Evolutionary conservation across 2,329 filamentous ascomycete species (phyloP), one percentile per base, ranked within the genome.

Genomic region (Beauveria asiatica): DNA sequence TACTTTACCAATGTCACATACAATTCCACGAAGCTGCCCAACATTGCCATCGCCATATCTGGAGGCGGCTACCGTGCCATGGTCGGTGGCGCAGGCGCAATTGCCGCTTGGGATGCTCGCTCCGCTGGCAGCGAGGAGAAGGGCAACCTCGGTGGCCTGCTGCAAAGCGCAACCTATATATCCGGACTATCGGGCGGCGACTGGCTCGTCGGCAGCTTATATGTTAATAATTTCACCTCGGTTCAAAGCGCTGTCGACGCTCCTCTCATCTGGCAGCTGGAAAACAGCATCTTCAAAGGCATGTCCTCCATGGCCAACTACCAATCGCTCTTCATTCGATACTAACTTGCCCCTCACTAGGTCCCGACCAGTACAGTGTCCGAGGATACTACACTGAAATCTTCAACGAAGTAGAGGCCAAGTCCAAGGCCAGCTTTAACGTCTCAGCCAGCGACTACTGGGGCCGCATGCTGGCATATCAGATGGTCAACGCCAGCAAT

Each of bases 41-140:
- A 74, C 64, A 85, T 96, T 63, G 90, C 80, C 16, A 83, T 96
- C 63, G 89, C 91, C 10, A 78, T 89, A 45, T 94, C 90, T 0
- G 91, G 91, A 16, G 92, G 92, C 70, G 92, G 92, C 44, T 96
- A 94, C 71, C 81, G 92, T 59, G 91, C 92, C 19, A 79, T 95
- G 76, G 78, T 92, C 76, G 93, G 89, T 68, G 91, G 90, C 44
- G 92, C 87, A 16, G 92, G 92, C 62, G 87, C 87, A 46, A 67
- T 96, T 17, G 83, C 88, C 30, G 91, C 91, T 0, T 92, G 91
- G 65, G 92, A 96, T 71, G 82, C 74, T 66, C 83, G 92, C 23
- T 92, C 88, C 0, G 71, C 78, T 0, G 72, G 72, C 33, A 73
- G 71, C 62, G 64, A 66, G 7, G 64, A 65, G 27, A 68, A 74